Evolutionary conservation across 192 early-diverging fungal species (phyloP), one percentile per base, ranked within the genome.

Genomic region (Dissophora ornata): DNA sequence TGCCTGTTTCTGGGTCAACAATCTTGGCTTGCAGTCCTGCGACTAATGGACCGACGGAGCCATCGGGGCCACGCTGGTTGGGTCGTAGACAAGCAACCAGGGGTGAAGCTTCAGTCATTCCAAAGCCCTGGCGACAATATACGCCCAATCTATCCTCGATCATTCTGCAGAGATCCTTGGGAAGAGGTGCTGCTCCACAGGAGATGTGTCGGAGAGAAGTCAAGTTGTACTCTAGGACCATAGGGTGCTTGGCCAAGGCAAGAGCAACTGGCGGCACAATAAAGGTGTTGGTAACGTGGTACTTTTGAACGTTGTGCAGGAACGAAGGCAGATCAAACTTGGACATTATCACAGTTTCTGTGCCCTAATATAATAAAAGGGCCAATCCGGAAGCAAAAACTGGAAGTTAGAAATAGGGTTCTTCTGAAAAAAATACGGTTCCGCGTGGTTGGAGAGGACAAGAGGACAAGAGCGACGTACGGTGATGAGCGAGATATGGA

Each of bases 161-260:
- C 54, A 85, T 83, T 8, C 65, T 52, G 56, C 86, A 81, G 29
- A 95, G 80, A 45, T 95, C 92, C 53, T 81, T 82, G 25, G 83
- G 82, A 12, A 96, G 80, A 5, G 94, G 94, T 2, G 96, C 96
- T 0, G 95, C 95, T 22, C 93, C 94, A 50, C 85, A 91, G 57
- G 86, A 81, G 47, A 93, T 61, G 22, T 69, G 74, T 22, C 83
- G 59, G 11, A 96, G 83, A 32, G 85, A 88, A 1, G 88, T 83
- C 44, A 97, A 73, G 51, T 94, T 87, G 62, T 85, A 96, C n/a
- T 93, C 86, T 36, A 82, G 79, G 32, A 91, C 89, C 47, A 89
- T 73, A 13, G 94, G 92, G 62, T 87, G 80, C 60, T 94, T 95
- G 4, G 91, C 89, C 57, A 98, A 64, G 26, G 83, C 85, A 28